These are phyloP conservation scores for Neopestalotiopsis sp. DNA, from an alignment of 2,329 filamentous ascomycete species.

Conservation along the genomic window DNA sequence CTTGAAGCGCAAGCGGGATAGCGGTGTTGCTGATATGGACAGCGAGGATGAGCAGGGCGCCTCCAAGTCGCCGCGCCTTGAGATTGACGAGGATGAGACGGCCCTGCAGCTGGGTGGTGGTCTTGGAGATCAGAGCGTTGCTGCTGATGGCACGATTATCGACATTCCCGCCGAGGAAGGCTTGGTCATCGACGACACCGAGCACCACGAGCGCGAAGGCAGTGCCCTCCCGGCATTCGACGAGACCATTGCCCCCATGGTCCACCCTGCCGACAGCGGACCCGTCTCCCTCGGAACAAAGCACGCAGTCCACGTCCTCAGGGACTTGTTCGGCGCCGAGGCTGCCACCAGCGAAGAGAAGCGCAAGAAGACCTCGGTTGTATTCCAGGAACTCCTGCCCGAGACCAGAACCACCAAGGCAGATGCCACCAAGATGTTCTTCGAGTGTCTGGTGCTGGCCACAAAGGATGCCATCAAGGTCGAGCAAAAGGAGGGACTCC, in stretches of 20 bases:
- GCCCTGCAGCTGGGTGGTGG: slow-evolving; percentile 51
- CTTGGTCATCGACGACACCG: slow-evolving; percentile 52
- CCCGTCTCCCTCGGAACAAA: slow-evolving; percentile 91
- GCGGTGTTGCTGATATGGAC: slow-evolving; percentile 81
- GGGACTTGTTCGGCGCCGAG: slow-evolving; percentile 82
- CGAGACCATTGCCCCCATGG: slow-evolving; percentile 75
- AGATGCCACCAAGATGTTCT: slow-evolving; percentile 99
- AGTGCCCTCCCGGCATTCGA: slow-evolving; percentile 71
- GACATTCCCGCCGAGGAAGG: slow-evolving; percentile 67
- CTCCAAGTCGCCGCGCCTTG: slow-evolving; percentile 72
- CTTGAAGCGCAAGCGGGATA: slow-evolving; percentile 92
- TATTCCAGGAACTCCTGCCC: slow-evolving; percentile 91
- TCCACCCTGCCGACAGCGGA: slow-evolving; percentile 83
- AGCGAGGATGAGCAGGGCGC: slow-evolving; percentile 67
- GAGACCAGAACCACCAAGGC: slow-evolving; percentile 80
- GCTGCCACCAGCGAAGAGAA: slow-evolving; percentile 72
- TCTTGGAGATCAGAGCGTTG: slow-evolving; percentile 59
- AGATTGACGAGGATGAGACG: slow-evolving; percentile 72
- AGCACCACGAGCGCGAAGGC: slow-evolving; percentile 48
- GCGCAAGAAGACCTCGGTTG: slow-evolving; percentile 76
- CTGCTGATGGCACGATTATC: slow-evolving; percentile 65
- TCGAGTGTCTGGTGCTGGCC: slow-evolving; percentile 91
- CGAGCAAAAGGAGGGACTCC: slow-evolving; percentile 75
- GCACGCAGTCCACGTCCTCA: slow-evolving; percentile 92
- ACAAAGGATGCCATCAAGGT: slow-evolving; percentile 99